Conservation (phyloP, 1,284 basidiomycete species). For the Ceratobasidium sp. region DNA sequence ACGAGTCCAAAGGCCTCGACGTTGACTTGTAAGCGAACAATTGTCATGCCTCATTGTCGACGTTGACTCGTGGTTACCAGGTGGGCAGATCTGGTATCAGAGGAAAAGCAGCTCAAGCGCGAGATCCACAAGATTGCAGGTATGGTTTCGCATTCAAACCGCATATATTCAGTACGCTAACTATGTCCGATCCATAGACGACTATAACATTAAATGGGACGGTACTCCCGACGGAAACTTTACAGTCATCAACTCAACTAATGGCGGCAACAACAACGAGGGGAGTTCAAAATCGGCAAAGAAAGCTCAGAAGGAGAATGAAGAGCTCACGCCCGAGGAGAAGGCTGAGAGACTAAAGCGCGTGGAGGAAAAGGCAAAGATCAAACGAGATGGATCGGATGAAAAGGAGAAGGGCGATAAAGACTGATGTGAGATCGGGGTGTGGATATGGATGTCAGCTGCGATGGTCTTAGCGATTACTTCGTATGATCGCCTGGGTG, state of each 20-base stretch:
- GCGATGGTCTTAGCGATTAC: no score
- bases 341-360: slow-evolving; percentile 25
- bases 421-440: background rate
- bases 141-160: background rate
- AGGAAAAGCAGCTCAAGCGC: slow-evolving; percentile 57
- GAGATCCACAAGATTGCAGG: slow-evolving; percentile 65
- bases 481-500: no score
- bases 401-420: background rate
- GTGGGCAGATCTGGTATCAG: slow-evolving; percentile 63
- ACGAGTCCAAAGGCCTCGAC: slow-evolving; percentile 65
- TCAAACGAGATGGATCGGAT: slow-evolving; percentile 8
- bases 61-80: slow-evolving; percentile 16
- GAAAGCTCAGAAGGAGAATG: background rate
- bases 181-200: slow-evolving; percentile 47
- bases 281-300: no score
- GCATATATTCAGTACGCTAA: background rate
- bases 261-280: no score
- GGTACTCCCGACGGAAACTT: slow-evolving; percentile 43
- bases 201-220: slow-evolving; percentile 61
- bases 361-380: slow-evolving; percentile 24
- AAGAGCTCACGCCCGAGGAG: slow-evolving; percentile 34
- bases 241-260: slow-evolving; percentile 29
- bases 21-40: slow-evolving; percentile 52
- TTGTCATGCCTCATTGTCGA: no score
- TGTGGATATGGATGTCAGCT: background rate